Evolutionary conservation across 768 basidiomycete species (phyloP), one percentile per base, ranked within the genome.

Genomic region (Trametes cingulata): DNA sequence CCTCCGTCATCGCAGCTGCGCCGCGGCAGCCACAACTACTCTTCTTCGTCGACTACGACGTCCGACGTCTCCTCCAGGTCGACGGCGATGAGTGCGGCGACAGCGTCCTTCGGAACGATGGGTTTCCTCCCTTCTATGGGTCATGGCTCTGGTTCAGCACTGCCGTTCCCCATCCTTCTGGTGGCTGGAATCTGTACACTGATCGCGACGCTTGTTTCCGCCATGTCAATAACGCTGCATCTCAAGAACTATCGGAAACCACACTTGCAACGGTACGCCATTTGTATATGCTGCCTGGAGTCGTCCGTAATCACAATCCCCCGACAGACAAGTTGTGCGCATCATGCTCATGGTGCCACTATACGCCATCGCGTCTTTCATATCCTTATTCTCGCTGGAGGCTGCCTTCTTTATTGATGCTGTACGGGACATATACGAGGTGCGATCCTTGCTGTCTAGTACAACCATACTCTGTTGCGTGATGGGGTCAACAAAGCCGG

Each of bases 341-440:
- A 97, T 98, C 70, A 94, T 98, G 91, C 63, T 98, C 66, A 98
- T 98, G 95, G 92, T 92, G 6, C 96, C 96, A 0, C 77, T 98
- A 27, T 98, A 99, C 72, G 93, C 86, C 0, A 78, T 98, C 27
- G 82, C 97, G 0, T 95, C 93, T 3, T 78, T 98, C 65, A 93
- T 98, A 62, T 93, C 96, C 0, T 79, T 99, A 40, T 93, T 95
- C 76, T 97, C 95, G 0, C 78, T 98, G 55, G 90, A 96, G 70
- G 93, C 91, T 2, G 97, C 97, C 0, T 98, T 98, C 77, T 88
- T 97, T 62, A 95, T 99, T 61, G 97, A 99, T 71, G 93, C 85
- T 15, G 79, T 98, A 61, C 83, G 97, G 42, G 97, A 98, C 73
- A 84, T 99, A 15, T 99, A 99, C 72, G 97, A 99, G 82, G 95